A percentile compares a stretch with the other conserved stretches of the same genome.
Conservation (phyloP, 1,284 basidiomycete genomes). For the Ceratorhiza oryzae-sativae region DNA sequence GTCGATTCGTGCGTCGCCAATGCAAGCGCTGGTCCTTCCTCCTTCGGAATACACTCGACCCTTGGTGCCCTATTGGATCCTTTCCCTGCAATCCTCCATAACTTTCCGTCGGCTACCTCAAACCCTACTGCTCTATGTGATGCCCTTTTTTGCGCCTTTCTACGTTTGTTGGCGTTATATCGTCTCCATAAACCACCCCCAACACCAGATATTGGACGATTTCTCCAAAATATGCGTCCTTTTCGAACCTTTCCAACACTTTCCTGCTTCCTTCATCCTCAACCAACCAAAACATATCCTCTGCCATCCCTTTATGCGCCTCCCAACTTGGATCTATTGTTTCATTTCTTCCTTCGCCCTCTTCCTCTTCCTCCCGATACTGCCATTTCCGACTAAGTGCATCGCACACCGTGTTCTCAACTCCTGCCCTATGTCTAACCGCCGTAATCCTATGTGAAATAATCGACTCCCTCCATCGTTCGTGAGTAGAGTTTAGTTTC, state of each 20-base stretch:
- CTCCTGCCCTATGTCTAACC: conserved; percentile 38
- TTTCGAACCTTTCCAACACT: neutral
- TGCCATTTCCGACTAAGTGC: conserved; percentile 51
- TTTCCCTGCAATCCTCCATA: conserved; percentile 38
- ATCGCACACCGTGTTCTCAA: conserved; percentile 39
- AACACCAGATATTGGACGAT: conserved; percentile 9
- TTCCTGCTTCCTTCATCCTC: neutral
- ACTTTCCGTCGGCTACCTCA: conserved; percentile 32
- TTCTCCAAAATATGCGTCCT: neutral
- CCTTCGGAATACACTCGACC: conserved; percentile 45
- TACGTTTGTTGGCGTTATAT: neutral
- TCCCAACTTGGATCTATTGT: conserved; percentile 13
- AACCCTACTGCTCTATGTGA: conserved; percentile 28
- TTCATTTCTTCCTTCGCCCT: conserved; percentile 42
- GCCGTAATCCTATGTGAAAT: conserved; percentile 23
- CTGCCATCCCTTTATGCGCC: conserved; percentile 1
- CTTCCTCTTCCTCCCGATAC: conserved; percentile 50
- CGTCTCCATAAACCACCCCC: neutral
- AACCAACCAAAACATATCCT: neutral
- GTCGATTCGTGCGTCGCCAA: conserved; percentile 2
- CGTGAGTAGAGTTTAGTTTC: conserved; percentile 18
- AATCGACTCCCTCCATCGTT: conserved; percentile 41
- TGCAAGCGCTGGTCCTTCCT: conserved; percentile 44
- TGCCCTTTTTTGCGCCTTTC: conserved; percentile 14
- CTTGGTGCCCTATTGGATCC: conserved; percentile 13